phyloP scores from a whole-genome alignment of 768 basidiomycete species.

The Chiua virens region DNA sequence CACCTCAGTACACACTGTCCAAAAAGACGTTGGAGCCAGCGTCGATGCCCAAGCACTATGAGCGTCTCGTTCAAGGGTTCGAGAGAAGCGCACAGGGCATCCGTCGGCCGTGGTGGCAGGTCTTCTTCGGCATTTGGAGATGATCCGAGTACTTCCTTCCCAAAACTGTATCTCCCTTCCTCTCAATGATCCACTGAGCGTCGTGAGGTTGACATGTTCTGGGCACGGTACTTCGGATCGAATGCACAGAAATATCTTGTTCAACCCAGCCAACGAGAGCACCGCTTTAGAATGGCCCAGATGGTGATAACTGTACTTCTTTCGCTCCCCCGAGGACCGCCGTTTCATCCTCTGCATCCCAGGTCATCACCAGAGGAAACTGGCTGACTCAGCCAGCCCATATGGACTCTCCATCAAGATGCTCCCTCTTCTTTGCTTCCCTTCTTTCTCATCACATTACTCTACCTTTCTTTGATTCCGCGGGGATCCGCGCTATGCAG shows the following conservation, averaged over 20 bases:
- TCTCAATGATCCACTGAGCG: no score
- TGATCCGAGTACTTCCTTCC: constrained; percentile 1
- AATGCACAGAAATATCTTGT: not conserved
- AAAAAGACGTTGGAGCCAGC: constrained; percentile 63
- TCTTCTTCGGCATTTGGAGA: constrained; percentile 73
- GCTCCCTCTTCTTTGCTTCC: not conserved
- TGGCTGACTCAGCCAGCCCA: not conserved
- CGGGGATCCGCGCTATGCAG: constrained; percentile 1
- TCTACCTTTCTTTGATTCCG: not conserved
- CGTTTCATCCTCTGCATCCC: no score
- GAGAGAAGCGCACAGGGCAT: constrained; percentile 78
- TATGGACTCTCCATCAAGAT: not conserved
- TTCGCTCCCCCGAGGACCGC: not conserved
- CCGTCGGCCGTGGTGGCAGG: constrained; percentile 79
- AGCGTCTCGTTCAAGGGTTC: constrained; percentile 68
- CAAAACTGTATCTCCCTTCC: no score
- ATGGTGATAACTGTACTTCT: no score
- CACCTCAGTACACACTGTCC: constrained; percentile 62
- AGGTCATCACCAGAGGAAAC: not conserved
- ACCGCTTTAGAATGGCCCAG: no score
- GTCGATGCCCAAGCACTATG: constrained; percentile 72
- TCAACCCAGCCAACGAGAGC: not conserved
- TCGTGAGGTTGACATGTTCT: no score
- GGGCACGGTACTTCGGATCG: constrained; percentile 2
- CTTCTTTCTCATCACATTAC: constrained; percentile 1